A percentile compares a stretch with the other conserved stretches of the same genome.
phyloP scores from a whole-genome alignment of 257 asterid species.

The Solanum etuberosum region DNA sequence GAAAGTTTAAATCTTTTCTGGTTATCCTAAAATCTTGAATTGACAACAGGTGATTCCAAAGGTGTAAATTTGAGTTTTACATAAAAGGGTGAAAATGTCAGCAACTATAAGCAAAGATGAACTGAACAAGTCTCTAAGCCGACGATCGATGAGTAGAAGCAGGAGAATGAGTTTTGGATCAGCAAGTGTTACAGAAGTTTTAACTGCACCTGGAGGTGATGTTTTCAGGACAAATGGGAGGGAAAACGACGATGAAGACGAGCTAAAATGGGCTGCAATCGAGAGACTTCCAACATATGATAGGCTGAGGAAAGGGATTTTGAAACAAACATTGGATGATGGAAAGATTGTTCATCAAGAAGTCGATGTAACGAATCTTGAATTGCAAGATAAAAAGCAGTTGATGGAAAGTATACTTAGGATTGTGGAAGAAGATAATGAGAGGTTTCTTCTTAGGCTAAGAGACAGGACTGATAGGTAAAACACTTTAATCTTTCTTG shows the following conservation, averaged over 20 bases:
- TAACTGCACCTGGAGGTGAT: constrained; percentile 58
- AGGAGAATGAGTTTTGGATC: not conserved
- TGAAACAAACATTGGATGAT: constrained; percentile 55
- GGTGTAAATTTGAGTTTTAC: not conserved
- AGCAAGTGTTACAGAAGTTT: not conserved
- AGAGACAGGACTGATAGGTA: constrained; percentile 84
- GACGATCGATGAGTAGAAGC: not conserved
- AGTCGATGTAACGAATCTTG: constrained; percentile 60
- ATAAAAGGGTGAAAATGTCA: not conserved
- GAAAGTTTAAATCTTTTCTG: not conserved
- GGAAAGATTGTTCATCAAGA: constrained; percentile 56
- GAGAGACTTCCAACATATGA: constrained; percentile 90
- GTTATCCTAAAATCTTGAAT: not conserved
- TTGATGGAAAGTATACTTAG: constrained; percentile 55
- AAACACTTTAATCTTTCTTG: not conserved
- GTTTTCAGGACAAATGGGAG: constrained; percentile 52
- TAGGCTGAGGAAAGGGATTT: constrained; percentile 67
- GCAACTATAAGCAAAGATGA: not conserved
- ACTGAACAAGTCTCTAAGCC: not conserved
- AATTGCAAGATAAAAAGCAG: constrained; percentile 46
- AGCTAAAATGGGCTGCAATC: constrained; percentile 92
- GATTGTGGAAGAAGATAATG: constrained; percentile 88
- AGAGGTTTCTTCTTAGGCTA: constrained; percentile 67
- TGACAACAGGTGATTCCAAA: not conserved
- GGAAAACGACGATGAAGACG: constrained; percentile 68